phyloP scores from a whole-genome alignment of 2,329 filamentous ascomycete species.

The Penicillium decumbens region DNA sequence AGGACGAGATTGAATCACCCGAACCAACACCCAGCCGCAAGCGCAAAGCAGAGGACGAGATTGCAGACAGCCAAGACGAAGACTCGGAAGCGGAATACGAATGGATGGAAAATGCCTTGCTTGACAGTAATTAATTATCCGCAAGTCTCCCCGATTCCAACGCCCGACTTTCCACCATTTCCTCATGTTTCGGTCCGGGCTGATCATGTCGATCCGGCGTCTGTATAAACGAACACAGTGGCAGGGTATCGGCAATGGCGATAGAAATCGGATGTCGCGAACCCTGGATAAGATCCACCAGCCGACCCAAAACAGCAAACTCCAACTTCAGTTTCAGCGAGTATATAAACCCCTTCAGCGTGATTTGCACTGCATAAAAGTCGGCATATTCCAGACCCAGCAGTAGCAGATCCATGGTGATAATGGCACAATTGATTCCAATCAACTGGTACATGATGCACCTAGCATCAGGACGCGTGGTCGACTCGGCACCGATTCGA shows the following conservation, averaged over 20 bases:
- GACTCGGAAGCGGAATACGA: slow-evolving; percentile 32
- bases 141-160: not conserved
- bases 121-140: not conserved
- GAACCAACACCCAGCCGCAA: slow-evolving; percentile 29
- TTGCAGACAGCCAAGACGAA: slow-evolving; percentile 45
- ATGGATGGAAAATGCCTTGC: slow-evolving; percentile 23
- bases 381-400: slow-evolving; percentile 41
- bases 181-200: not conserved
- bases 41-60: slow-evolving; percentile 41
- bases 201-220: slow-evolving; percentile 6
- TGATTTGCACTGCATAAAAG: slow-evolving; percentile 40
- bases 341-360: slow-evolving; percentile 39
- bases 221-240: slow-evolving; percentile 18
- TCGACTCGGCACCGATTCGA: slow-evolving; percentile 27
- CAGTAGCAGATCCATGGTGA: slow-evolving; percentile 44
- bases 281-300: slow-evolving; percentile 40
- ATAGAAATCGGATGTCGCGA: slow-evolving; percentile 21
- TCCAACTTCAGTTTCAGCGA: slow-evolving; percentile 51
- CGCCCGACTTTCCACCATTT: not conserved
- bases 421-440: slow-evolving; percentile 45
- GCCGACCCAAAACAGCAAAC: slow-evolving; percentile 50
- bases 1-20: not conserved
- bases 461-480: slow-evolving; percentile 23
- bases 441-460: slow-evolving; percentile 45
- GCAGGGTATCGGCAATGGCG: slow-evolving; percentile 23